Conservation (phyloP, 768 basidiomycete genomes). For the Serendipita indica region DNA sequence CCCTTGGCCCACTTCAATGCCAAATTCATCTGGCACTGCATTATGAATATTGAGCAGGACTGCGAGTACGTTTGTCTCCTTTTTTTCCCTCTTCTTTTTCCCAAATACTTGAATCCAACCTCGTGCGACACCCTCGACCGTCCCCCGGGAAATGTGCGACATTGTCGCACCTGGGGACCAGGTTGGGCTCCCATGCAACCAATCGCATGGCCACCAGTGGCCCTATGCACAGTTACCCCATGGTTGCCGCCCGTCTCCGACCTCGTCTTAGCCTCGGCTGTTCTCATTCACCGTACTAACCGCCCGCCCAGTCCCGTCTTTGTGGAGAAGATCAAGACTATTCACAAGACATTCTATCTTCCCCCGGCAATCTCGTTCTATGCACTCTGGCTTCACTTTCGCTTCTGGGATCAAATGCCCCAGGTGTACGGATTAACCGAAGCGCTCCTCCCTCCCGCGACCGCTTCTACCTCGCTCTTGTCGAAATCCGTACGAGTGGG, state of each 20-base stretch:
- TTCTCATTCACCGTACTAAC: not conserved
- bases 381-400: constrained; percentile 7
- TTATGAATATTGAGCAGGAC: constrained; percentile 9
- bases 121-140: not conserved
- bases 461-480: not conserved
- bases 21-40: constrained; percentile 10
- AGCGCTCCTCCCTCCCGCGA: not conserved
- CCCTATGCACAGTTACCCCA: not conserved
- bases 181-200: no score
- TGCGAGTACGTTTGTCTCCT: constrained; percentile 3
- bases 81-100: not conserved
- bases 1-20: constrained; percentile 9
- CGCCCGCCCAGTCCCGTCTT: not conserved
- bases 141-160: constrained; percentile 3
- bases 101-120: not conserved
- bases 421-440: not conserved
- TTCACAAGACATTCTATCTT: constrained; percentile 9
- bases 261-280: not conserved
- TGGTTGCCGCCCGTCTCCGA: not conserved
- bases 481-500: not conserved
- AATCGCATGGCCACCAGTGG: not conserved
- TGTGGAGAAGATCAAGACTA: constrained; percentile 3
- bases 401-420: constrained; percentile 9
- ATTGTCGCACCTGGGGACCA: not conserved
- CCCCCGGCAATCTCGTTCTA: constrained; percentile 9